A percentile compares a stretch with the other conserved stretches of the same genome.
phyloP scores from a whole-genome alignment of 1,139 yeast genomes.

The Eremothecium gossypii region DNA sequence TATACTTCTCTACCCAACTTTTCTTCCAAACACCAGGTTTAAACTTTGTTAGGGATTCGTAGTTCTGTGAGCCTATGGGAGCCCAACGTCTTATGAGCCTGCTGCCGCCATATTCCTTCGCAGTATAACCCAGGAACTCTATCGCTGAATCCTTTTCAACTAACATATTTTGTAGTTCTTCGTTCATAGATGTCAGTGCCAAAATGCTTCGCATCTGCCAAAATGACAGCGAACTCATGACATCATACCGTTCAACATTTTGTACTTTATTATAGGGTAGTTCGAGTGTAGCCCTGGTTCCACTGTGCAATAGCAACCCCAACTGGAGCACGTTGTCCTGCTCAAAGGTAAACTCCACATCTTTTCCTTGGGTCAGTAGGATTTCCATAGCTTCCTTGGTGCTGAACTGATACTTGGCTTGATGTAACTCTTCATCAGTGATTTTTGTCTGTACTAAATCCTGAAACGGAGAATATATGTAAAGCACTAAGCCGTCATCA shows the following conservation, averaged over 20 bases:
- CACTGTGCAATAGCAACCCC: no score
- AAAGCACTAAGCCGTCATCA: not conserved
- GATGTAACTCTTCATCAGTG: no score
- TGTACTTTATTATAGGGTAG: no score
- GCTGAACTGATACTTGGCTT: no score
- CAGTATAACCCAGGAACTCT: slow-evolving; percentile 19
- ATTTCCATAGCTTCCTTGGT: no score
- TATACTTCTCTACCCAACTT: not conserved
- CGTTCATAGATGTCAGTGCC: not conserved
- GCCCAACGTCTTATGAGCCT: slow-evolving; percentile 24
- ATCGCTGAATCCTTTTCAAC: slow-evolving; percentile 16
- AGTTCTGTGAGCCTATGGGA: slow-evolving; percentile 22
- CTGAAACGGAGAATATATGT: slow-evolving; percentile 1
- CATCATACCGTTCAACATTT: not conserved
- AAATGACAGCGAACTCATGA: slow-evolving; percentile 2
- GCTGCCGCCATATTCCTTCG: slow-evolving; percentile 20
- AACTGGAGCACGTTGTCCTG: no score
- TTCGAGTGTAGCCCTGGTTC: no score
- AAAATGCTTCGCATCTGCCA: slow-evolving; percentile 2
- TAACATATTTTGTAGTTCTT: slow-evolving; percentile 6
- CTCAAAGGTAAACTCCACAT: no score
- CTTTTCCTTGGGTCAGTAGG: no score
- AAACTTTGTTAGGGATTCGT: slow-evolving; percentile 10
- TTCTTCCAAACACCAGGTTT: slow-evolving; percentile 3
- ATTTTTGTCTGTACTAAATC: no score